These are phyloP conservation scores for Termitomyces bulborhizus DNA, from an alignment of 768 basidiomycete species.

Conservation along the genomic window DNA sequence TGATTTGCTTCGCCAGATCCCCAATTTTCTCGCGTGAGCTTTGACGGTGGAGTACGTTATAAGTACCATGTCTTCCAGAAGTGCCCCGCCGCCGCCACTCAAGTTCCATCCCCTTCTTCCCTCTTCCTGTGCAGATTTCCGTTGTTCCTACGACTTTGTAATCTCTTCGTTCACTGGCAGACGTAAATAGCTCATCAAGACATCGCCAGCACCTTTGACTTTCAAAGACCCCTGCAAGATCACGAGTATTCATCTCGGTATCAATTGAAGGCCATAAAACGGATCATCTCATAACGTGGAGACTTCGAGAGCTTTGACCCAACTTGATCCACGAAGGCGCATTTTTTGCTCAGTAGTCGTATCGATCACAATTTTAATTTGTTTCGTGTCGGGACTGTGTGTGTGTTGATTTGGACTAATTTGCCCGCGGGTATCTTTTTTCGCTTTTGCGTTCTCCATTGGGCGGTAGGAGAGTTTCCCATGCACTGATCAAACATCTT, in stretches of 20 bases:
- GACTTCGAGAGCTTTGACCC: neutral
- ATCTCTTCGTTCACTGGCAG: neutral
- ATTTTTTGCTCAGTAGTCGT: neutral
- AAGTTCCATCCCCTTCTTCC: neutral
- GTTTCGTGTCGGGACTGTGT: neutral
- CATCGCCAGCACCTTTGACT: neutral
- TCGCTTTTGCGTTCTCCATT: neutral
- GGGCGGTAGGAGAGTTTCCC: neutral
- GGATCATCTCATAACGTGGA: neutral
- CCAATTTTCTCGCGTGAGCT: neutral
- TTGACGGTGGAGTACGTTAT: neutral
- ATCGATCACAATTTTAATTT: neutral
- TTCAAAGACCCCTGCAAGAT: neutral
- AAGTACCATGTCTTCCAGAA: neutral
- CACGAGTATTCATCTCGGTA: neutral
- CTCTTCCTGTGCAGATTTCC: neutral
- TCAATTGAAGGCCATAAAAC: neutral
- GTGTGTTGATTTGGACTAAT: neutral
- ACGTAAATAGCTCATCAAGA: neutral
- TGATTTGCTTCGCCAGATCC: neutral
- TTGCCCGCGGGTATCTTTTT: neutral
- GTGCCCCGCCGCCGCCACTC: neutral
- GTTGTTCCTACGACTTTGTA: neutral
- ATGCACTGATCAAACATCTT: neutral
- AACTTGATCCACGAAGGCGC: neutral